Conservation (phyloP, 306 rosid genomes). For the Bauhinia variegata region DNA sequence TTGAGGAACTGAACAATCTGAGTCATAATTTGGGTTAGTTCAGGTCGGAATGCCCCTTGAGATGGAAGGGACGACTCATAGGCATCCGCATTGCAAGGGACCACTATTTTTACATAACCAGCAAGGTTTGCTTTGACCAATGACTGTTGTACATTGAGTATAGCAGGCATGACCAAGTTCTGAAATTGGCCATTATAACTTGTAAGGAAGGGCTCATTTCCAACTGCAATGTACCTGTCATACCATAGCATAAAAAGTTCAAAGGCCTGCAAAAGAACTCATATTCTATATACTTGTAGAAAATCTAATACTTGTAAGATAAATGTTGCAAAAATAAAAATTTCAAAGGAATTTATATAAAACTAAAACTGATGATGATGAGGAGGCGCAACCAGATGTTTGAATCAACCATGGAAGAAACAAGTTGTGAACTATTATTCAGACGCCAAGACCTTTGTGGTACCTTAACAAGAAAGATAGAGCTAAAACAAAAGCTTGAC, state of each 20-base stretch:
- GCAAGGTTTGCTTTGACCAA: constrained; percentile 81
- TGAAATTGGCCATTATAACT: constrained; percentile 78
- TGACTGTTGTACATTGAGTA: constrained; percentile 85
- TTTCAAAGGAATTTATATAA: no score
- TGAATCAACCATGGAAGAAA: background rate
- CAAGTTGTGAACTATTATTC: constrained; percentile 1
- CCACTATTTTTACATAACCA: constrained; percentile 81
- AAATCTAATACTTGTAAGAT: no score
- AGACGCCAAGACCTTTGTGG: background rate
- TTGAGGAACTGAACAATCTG: constrained; percentile 79
- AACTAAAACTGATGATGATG: no score
- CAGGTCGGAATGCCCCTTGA: constrained; percentile 89
- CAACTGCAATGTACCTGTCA: constrained; percentile 85
- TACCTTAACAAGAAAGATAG: constrained; percentile 2
- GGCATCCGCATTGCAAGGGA: constrained; percentile 97
- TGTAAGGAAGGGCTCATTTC: constrained; percentile 93
- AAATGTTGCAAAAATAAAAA: no score
- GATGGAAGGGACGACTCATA: constrained; percentile 90
- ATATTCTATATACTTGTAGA: no score
- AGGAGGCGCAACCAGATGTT: background rate
- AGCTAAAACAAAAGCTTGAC: no score
- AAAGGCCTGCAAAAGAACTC: no score
- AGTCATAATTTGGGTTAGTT: constrained; percentile 70
- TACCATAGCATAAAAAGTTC: constrained; percentile 32
- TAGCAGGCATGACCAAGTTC: constrained; percentile 73